phyloP scores from a whole-genome alignment of 768 basidiomycete species.

The Xerocomellus dryophilus region DNA sequence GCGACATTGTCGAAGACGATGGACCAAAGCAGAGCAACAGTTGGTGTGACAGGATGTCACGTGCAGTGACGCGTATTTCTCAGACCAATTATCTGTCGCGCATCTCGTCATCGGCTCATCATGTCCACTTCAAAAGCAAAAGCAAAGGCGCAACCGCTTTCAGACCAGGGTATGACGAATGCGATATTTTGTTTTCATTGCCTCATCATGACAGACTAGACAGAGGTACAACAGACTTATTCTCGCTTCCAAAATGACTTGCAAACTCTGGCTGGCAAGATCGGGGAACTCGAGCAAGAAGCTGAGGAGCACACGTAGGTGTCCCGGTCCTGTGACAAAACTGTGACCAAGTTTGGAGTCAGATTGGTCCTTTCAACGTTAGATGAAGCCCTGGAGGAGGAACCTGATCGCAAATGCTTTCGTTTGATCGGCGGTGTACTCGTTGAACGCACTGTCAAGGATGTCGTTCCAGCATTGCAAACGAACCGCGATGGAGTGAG shows the following conservation, averaged over 20 bases:
- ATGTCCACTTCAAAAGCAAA: slow-evolving; percentile 61
- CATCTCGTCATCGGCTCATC: slow-evolving; percentile 34
- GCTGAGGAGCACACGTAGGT: slow-evolving; percentile 91
- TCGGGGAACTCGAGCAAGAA: slow-evolving; percentile 94
- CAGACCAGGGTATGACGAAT: slow-evolving; percentile 64
- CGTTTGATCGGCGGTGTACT: slow-evolving; percentile 93
- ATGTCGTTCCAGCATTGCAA: slow-evolving; percentile 86
- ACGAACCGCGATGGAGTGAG: slow-evolving; percentile 87
- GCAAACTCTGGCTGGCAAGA: slow-evolving; percentile 88
- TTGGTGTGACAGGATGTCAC: slow-evolving; percentile 30
- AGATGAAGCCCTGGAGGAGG: slow-evolving; percentile 73
- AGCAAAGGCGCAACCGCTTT: slow-evolving; percentile 52
- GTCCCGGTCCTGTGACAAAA: slow-evolving; percentile 1
- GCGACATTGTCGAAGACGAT: slow-evolving; percentile 46
- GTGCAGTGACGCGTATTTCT: slow-evolving; percentile 17
- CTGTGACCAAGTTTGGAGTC: slow-evolving; percentile 1
- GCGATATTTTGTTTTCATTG: slow-evolving; percentile 7
- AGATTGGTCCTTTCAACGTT: slow-evolving; percentile 89
- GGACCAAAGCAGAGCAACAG: slow-evolving; percentile 8
- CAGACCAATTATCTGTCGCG: slow-evolving; percentile 27
- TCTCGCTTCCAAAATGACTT: slow-evolving; percentile 83
- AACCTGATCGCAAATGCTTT: slow-evolving; percentile 94
- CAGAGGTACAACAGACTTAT: slow-evolving; percentile 84
- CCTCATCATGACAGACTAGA: slow-evolving; percentile 45
- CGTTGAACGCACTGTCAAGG: slow-evolving; percentile 93